phyloP scores from a whole-genome alignment of 2,329 filamentous ascomycete species.

The Curvularia spicifera region DNA sequence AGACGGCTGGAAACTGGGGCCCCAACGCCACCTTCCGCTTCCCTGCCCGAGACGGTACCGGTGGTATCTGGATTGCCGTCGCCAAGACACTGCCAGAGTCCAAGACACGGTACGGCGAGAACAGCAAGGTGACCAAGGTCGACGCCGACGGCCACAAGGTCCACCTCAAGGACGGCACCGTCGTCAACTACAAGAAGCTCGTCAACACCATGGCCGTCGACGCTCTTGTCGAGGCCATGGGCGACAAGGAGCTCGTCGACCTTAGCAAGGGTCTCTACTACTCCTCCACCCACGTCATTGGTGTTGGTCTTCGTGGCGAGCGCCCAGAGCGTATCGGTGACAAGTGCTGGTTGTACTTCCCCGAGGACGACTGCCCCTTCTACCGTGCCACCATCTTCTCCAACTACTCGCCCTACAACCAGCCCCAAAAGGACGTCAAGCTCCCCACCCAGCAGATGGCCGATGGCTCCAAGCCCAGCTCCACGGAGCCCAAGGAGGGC shows the following conservation, averaged over 20 bases:
- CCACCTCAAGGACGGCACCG: constrained; percentile 81
- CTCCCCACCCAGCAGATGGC: constrained; percentile 85
- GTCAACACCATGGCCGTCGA: constrained; percentile 97
- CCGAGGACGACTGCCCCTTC: constrained; percentile 97
- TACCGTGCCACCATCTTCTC: constrained; percentile 99
- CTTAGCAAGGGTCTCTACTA: constrained; percentile 94
- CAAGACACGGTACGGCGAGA: constrained; percentile 88
- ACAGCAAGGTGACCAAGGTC: constrained; percentile 83
- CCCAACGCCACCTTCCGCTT: constrained; percentile 99
- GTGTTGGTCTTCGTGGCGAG: constrained; percentile 88
- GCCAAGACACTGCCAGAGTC: constrained; percentile 90
- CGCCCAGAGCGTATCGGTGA: constrained; percentile 96
- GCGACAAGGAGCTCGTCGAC: constrained; percentile 79
- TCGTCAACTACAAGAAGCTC: constrained; percentile 88
- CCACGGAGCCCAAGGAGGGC: constrained; percentile 76
- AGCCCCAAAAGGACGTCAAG: constrained; percentile 81
- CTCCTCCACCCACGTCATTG: constrained; percentile 96
- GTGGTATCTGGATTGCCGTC: constrained; percentile 98
- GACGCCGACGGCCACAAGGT: constrained; percentile 86
- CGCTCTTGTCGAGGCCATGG: constrained; percentile 83
- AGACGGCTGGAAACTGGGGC: constrained; percentile 96
- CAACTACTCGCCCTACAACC: constrained; percentile 99
- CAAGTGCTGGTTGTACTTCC: constrained; percentile 99
- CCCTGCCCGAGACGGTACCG: constrained; percentile 92
- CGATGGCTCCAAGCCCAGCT: constrained; percentile 80